These are phyloP conservation scores for Chloromonas sp. DNA, from an alignment of 163 green algal species.

Conservation along the genomic window DNA sequence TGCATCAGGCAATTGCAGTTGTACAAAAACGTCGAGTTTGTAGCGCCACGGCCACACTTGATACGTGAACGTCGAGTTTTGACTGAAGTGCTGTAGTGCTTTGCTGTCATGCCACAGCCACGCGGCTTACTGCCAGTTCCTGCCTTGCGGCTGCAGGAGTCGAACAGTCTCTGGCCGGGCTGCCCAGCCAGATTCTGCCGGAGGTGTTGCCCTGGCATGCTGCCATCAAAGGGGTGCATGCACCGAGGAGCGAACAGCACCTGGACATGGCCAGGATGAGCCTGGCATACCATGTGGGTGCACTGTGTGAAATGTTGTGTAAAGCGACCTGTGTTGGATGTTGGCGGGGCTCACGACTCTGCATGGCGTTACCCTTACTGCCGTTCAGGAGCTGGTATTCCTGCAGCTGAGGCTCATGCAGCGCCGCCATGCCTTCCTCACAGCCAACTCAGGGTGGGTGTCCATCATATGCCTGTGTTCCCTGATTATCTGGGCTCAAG, in stretches of 20 bases:
- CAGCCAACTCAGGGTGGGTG: not conserved
- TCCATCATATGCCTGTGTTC: not conserved
- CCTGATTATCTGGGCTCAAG: not conserved
- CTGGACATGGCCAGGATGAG: not conserved
- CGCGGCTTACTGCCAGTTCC: no score
- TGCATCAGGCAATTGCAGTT: no score
- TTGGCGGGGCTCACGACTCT: not conserved
- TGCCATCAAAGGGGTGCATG: not conserved
- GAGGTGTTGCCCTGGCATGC: not conserved
- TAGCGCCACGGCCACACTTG: no score
- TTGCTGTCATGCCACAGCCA: no score
- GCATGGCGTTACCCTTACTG: not conserved
- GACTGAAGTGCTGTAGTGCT: no score
- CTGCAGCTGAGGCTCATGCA: not conserved
- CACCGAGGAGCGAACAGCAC: not conserved
- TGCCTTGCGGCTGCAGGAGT: not conserved
- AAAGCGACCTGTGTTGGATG: not conserved
- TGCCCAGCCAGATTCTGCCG: not conserved
- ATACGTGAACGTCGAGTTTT: no score
- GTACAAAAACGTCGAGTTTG: no score
- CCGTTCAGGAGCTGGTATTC: not conserved
- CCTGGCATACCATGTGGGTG: conserved; percentile 1
- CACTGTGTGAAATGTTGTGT: not conserved
- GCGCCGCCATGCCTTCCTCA: not conserved
- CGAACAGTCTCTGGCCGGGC: not conserved